A percentile compares a stretch with the other conserved stretches of the same genome.
Conservation (phyloP, 148 eudicot genomes). For the Nepenthes gracilis region DNA sequence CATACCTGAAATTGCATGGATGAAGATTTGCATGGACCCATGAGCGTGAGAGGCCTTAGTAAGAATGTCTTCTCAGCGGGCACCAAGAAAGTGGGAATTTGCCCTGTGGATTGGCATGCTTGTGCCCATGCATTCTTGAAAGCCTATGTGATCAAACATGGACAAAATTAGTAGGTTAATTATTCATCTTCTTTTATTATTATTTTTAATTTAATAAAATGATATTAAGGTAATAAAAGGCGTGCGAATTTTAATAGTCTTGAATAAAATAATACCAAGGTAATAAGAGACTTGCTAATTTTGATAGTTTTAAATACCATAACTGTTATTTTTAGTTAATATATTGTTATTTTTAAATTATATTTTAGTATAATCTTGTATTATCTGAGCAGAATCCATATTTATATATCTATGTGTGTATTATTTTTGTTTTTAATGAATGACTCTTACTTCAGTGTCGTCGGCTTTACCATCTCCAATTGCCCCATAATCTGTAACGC, state of each 20-base stretch:
- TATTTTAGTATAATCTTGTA: background rate
- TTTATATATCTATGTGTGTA: background rate
- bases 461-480: slow-evolving; percentile 37
- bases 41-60: slow-evolving; percentile 28
- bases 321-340: no score
- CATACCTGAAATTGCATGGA: slow-evolving; percentile 24
- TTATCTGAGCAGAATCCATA: background rate
- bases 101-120: slow-evolving; percentile 16
- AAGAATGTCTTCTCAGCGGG: slow-evolving; percentile 25
- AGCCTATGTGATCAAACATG: no score
- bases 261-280: no score
- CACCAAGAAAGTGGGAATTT: slow-evolving; percentile 8
- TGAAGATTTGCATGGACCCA: slow-evolving; percentile 43
- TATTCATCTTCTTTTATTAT: no score
- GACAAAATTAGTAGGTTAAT: no score
- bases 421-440: no score
- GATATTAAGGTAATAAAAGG: no score
- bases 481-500: slow-evolving; percentile 38
- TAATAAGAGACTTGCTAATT: no score
- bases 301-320: no score
- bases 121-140: background rate
- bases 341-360: background rate
- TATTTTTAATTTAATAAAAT: no score
- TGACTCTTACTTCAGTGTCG: slow-evolving; percentile 26
- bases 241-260: no score